Base-by-base conservation (phyloP, 441 rosid species). In the Flueggea neowawraea region DNA sequence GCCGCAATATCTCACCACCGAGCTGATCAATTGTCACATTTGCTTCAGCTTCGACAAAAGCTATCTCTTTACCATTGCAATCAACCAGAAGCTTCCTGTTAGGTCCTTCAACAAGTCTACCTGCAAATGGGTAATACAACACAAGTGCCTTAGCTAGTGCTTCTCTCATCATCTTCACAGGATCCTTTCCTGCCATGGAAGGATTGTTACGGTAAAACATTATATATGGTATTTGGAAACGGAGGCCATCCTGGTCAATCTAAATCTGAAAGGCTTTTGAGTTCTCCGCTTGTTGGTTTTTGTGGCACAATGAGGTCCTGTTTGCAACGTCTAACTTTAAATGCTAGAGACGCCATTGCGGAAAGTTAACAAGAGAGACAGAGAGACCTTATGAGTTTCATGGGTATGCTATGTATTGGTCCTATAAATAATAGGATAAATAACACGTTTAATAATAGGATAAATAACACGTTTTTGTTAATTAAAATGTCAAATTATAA, bases 11-110 rank as follows among this genome's bases (percentile, higher is more conserved):
- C 10, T 66, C 70, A 0, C 49, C 48, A 13, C n/a, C n/a, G n/a
- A 67, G 32, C 14, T 67, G 60, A 3, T 61, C 55, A 16, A 67
- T 36, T 1, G 28, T 33, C 2, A 48, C 15, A 48, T 60, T 53
- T 11, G 71, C 71, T 14, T 60, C 65, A 12, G 71, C 71, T 41
- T 67, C 65, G 13, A 60, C 55, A 9, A 67, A 67, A 41, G 60
- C 17, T 4, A 60, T 39, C 41, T 61, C 65, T 67, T 67, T 41
- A 2, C 60, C 65, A 16, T 31, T 60, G 50, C 71, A 67, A 33
- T 67, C 65, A 16, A 67, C 71, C 28, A 47, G 47, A 33, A 67
- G 65, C 31, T 61, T 60, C 52, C 60, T 31, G 36, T 54, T 54
- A 12, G 60, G 41, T 6, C 65, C 65, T 67, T 60, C 55, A 5